Conservation (phyloP, 768 basidiomycete genomes). For the Suillus plorans region DNA sequence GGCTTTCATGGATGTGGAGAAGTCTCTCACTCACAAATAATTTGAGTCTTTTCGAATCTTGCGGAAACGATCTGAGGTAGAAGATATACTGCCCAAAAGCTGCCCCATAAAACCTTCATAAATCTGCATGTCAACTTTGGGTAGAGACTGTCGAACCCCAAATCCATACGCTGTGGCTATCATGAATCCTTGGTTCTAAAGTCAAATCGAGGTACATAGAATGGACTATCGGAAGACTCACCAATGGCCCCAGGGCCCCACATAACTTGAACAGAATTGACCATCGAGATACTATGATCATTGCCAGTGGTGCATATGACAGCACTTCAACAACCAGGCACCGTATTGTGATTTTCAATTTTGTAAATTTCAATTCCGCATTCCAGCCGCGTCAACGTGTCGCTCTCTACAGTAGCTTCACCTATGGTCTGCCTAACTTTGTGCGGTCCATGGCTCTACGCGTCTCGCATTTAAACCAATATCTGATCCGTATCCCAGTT, state of each 20-base stretch:
- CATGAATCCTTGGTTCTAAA: slow-evolving; percentile 10
- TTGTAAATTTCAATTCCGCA: background rate
- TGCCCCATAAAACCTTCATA: slow-evolving; percentile 19
- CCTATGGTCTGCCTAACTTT: background rate
- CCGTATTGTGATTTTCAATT: too few relatives aligned
- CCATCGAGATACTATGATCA: slow-evolving; percentile 10
- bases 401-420: too few relatives aligned
- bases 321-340: too few relatives aligned
- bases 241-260: slow-evolving; percentile 22
- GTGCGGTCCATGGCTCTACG: background rate
- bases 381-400: background rate
- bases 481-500: background rate
- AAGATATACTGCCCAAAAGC: slow-evolving; percentile 18
- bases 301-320: background rate
- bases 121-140: background rate
- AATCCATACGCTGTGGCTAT: slow-evolving; percentile 15
- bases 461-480: too few relatives aligned
- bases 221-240: slow-evolving; percentile 1
- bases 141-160: background rate
- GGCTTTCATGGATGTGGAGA: too few relatives aligned
- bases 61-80: slow-evolving; percentile 19
- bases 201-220: background rate
- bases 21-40: slow-evolving; percentile 12
- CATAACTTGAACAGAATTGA: background rate
- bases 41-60: slow-evolving; percentile 13